A percentile compares a stretch with the other conserved stretches of the same genome.
Conservation (phyloP, 352 stramenopile genomes). For the Elongisporangium prolatum region DNA sequence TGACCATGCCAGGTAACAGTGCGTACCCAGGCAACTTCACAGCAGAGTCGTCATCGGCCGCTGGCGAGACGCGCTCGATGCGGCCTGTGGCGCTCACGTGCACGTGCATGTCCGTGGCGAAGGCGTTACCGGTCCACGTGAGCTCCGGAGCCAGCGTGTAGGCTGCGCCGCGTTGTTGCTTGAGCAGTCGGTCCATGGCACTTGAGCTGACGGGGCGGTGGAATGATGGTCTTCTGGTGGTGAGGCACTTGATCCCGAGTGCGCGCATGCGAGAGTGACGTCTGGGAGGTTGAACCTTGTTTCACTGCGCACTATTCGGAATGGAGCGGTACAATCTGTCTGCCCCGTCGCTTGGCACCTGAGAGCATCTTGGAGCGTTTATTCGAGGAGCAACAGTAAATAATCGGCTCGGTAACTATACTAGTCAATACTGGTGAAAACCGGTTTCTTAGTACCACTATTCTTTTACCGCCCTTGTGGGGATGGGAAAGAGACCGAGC, state of each 20-base stretch:
- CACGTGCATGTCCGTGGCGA: constrained; percentile 52
- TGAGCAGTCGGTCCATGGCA: constrained; percentile 18
- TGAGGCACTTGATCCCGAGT: neutral
- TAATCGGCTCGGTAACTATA: neutral
- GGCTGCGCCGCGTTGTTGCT: constrained; percentile 9
- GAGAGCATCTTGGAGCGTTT: neutral
- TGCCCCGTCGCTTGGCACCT: neutral
- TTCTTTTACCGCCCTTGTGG: neutral
- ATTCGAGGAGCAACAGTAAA: neutral
- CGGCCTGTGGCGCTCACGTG: constrained; percentile 38
- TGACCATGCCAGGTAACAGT: constrained; percentile 69
- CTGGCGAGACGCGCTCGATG: constrained; percentile 33
- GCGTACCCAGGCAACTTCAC: constrained; percentile 38
- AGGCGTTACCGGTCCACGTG: constrained; percentile 55
- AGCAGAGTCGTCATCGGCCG: neutral
- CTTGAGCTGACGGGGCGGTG: neutral
- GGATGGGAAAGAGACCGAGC: neutral
- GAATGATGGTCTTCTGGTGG: neutral
- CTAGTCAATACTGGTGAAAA: neutral
- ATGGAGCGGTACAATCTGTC: neutral
- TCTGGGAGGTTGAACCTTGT: neutral
- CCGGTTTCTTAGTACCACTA: neutral
- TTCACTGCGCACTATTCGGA: neutral
- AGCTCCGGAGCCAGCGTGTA: constrained; percentile 65
- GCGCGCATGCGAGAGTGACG: neutral